These are phyloP conservation scores for Pleomassaria siparia DNA, from an alignment of 2,329 filamentous ascomycete genomes.

Conservation along the genomic window DNA sequence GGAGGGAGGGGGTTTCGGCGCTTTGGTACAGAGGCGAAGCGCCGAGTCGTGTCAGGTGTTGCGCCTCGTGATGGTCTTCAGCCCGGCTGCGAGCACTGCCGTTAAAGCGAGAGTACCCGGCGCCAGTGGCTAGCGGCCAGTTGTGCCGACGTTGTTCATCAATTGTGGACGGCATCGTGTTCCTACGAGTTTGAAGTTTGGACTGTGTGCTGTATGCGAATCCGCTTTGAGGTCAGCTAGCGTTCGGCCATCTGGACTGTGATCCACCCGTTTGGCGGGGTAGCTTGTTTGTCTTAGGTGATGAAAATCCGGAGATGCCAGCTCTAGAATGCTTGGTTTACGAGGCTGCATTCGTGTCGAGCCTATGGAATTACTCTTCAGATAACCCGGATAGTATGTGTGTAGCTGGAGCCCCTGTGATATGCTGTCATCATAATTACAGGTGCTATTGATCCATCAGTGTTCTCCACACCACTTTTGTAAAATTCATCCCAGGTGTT, in stretches of 20 bases:
- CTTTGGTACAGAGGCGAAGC: slow-evolving; percentile 10
- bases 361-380: slow-evolving; percentile 3
- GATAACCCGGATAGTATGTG: neutral
- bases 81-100: slow-evolving; percentile 12
- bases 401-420: slow-evolving; percentile 1
- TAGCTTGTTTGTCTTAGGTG: slow-evolving; percentile 34
- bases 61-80: slow-evolving; percentile 25
- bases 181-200: slow-evolving; percentile 15
- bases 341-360: neutral
- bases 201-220: neutral
- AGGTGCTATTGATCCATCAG: neutral
- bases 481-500: neutral
- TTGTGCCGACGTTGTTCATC: neutral
- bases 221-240: neutral
- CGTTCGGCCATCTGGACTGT: slow-evolving; percentile 12
- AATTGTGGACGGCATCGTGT: slow-evolving; percentile 6
- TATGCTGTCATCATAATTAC: neutral
- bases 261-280: slow-evolving; percentile 34
- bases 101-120: slow-evolving; percentile 21
- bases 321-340: slow-evolving; percentile 5
- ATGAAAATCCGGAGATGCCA: slow-evolving; percentile 22
- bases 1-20: slow-evolving; percentile 33
- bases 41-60: slow-evolving; percentile 23
- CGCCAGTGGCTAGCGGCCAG: slow-evolving; percentile 10
- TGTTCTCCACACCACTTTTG: neutral